Percentiles rank a stretch among this genome's conserved stretches.
Conservation (phyloP, 2,329 filamentous ascomycete genomes). For the Eutypa lata region DNA sequence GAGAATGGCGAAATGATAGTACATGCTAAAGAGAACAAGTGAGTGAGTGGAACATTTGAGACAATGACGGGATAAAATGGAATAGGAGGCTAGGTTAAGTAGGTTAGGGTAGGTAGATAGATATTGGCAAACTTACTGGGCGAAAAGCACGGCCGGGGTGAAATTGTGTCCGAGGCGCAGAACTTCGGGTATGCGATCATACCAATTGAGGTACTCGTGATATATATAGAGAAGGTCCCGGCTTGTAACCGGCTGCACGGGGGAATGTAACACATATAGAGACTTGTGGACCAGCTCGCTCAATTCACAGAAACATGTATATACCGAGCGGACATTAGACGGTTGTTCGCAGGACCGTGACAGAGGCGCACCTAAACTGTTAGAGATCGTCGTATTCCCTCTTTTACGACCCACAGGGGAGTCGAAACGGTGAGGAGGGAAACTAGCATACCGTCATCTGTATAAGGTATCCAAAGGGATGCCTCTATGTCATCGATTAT, state of each 20-base stretch:
- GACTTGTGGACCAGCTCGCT: conserved; percentile 72
- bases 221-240: conserved; percentile 63
- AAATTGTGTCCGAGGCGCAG: conserved; percentile 66
- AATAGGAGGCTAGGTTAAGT: neutral
- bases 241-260: conserved; percentile 62
- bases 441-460: conserved; percentile 49
- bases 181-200: conserved; percentile 62
- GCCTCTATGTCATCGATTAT: conserved; percentile 60
- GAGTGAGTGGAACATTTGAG: neutral
- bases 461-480: conserved; percentile 58
- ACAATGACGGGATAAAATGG: neutral
- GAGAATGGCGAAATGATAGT: conserved; percentile 67
- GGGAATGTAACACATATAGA: conserved; percentile 69
- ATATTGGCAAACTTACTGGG: conserved; percentile 77
- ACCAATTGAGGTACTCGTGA: conserved; percentile 69
- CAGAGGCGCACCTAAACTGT: conserved; percentile 44
- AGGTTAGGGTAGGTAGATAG: no score
- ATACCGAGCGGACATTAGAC: conserved; percentile 66
- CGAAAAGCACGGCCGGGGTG: conserved; percentile 68
- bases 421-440: neutral
- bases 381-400: conserved; percentile 7
- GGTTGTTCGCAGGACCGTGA: conserved; percentile 58
- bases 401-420: no score
- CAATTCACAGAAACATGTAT: conserved; percentile 67
- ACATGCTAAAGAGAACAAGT: conserved; percentile 49